Percentiles rank a stretch among this genome's conserved stretches.
These are phyloP conservation scores for Epichloe bromicola DNA, from an alignment of 2,329 filamentous ascomycete genomes.

Conservation along the genomic window DNA sequence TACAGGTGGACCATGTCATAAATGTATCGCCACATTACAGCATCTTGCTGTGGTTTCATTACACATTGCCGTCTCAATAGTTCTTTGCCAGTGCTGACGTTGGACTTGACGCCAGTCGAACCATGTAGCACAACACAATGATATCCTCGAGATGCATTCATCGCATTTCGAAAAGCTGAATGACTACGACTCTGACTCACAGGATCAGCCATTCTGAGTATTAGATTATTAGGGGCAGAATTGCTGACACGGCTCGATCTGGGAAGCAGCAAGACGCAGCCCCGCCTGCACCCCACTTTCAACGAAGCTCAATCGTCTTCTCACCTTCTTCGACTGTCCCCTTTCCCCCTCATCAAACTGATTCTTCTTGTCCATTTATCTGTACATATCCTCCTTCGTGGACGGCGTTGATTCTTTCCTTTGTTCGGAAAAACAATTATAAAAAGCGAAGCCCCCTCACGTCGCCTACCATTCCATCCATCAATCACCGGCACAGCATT, in stretches of 20 bases:
- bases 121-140: too few species aligned
- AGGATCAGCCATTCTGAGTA: not conserved
- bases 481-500: not conserved
- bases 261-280: not conserved
- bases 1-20: too few species aligned
- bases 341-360: not conserved
- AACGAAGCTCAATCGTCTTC: not conserved
- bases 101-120: too few species aligned
- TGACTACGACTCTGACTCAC: conserved; percentile 3
- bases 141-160: not conserved
- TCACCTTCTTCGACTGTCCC: not conserved
- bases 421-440: not conserved
- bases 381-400: not conserved
- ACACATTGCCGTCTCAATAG: too few species aligned
- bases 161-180: not conserved
- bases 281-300: not conserved
- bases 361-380: not conserved
- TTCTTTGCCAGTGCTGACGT: too few species aligned
- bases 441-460: not conserved
- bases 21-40: too few species aligned
- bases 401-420: not conserved
- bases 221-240: too few species aligned
- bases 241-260: not conserved
- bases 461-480: not conserved
- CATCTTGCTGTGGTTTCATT: too few species aligned